phyloP scores from a whole-genome alignment of 2,329 filamentous ascomycete species.

The Apiospora rasikravindrae region DNA sequence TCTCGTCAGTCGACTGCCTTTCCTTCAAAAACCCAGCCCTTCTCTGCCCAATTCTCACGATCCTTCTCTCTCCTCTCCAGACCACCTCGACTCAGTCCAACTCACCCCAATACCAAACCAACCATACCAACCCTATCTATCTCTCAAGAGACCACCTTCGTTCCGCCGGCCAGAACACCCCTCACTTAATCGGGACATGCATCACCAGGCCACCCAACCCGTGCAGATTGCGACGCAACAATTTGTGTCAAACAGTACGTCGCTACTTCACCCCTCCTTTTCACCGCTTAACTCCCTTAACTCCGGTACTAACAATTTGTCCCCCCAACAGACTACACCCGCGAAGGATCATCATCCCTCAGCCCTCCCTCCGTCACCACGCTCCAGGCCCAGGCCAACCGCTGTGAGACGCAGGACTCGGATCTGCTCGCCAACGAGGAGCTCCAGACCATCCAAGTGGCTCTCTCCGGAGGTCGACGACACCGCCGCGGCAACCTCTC shows the following conservation, averaged over 20 bases:
- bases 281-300: slow-evolving; percentile 1
- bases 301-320: not conserved
- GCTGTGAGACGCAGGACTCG: slow-evolving; percentile 13
- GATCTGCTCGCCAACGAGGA: slow-evolving; percentile 17
- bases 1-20: not conserved
- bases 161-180: slow-evolving; percentile 14
- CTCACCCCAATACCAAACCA: not conserved
- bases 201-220: slow-evolving; percentile 13
- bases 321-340: not conserved
- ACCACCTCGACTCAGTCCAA: slow-evolving; percentile 5
- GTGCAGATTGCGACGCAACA: slow-evolving; percentile 12
- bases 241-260: slow-evolving; percentile 10
- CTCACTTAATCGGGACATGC: slow-evolving; percentile 11
- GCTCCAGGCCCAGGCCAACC: slow-evolving; percentile 5
- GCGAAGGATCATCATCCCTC: slow-evolving; percentile 17
- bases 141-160: not conserved
- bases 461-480: slow-evolving; percentile 15
- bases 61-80: slow-evolving; percentile 5
- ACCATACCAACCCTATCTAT: not conserved
- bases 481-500: slow-evolving; percentile 20
- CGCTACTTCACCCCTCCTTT: not conserved
- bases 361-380: slow-evolving; percentile 7
- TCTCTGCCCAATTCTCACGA: slow-evolving; percentile 4
- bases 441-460: slow-evolving; percentile 18
- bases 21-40: not conserved